Conservation (phyloP, 139 green algal species). For the Spirogloea muscicola region DNA sequence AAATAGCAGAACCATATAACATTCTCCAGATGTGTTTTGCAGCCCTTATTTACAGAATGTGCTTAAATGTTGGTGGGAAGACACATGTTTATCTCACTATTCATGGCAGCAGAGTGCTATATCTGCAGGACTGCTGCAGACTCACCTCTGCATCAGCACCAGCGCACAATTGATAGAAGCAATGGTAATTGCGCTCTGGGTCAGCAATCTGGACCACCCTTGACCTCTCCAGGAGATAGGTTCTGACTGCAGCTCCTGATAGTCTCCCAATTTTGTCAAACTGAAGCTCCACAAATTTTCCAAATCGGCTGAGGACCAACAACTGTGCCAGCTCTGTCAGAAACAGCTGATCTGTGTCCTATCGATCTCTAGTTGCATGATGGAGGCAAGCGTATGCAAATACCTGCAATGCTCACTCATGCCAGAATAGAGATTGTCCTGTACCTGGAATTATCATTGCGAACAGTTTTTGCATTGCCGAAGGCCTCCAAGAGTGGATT, state of each 20-base stretch:
- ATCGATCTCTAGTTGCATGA: too few species aligned
- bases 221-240: constrained; percentile 96
- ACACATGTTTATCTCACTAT: constrained; percentile 5
- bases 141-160: constrained; percentile 63
- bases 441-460: constrained; percentile 91
- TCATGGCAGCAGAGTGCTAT: too few species aligned
- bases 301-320: constrained; percentile 85
- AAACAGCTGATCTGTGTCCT: too few species aligned
- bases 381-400: too few species aligned
- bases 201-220: constrained; percentile 86
- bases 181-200: constrained; percentile 96
- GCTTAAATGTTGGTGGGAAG: too few species aligned
- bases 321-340: too few species aligned
- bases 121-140: too few species aligned
- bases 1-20: too few species aligned
- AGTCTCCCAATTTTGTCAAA: constrained; percentile 65
- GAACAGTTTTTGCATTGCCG: constrained; percentile 96
- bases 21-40: too few species aligned
- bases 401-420: too few species aligned
- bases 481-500: constrained; percentile 98
- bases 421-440: too few species aligned
- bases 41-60: too few species aligned
- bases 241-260: constrained; percentile 58
- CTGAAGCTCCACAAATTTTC: constrained; percentile 99
- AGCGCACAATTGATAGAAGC: constrained; percentile 98